Base-by-base conservation (phyloP, 495 filamentous ascomycete genomes). In the Xylaria venustula region DNA sequence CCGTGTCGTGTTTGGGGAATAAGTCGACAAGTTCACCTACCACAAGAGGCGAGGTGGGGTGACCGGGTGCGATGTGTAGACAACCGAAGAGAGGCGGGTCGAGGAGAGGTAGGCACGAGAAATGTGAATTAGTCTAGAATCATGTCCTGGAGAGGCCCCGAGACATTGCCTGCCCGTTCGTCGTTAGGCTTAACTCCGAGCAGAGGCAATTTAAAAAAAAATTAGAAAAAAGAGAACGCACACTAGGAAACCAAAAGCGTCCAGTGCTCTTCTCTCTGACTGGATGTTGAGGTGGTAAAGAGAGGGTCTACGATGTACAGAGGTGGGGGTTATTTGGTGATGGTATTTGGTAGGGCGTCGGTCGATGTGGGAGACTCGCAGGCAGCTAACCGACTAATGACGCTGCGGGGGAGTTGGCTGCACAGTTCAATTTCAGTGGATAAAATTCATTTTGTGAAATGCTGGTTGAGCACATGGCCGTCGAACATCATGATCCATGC, bases 101-200 rank as follows among this genome's bases (percentile, higher is more conserved):
- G 9, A 23, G 28, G 6, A 37, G 14, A 36, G 28, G 28, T 50
- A 37, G 17, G 48, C 7, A 32, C 22, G 28, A n/a, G 48, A 30
- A 3, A 40, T 8, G 53, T 55, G n/a, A n/a, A n/a, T 36, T 54
- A 45, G 23, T 55, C 37, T 34, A 40, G 9, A 54, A 34, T 55
- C 53, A 55, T 26, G 28, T 58, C 54, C 44, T 20, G 20, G 45
- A 49, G 17, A 11, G 25, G 9, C 28, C 41, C 44, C 58, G n/a
- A 47, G 50, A 54, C 58, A 61, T 61, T 51, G 50, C 58, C 51
- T 51, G 50, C 58, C 42, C 37, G 26, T 7, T 61, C 37, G 30
- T 61, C 22, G 44, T n/a, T n/a, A 26, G n/a, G 41, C 45, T 58
- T 58, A 49, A 37, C 45, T 47, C 54, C 54, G 45, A 58, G 11